These are phyloP conservation scores for Cutaneotrichosporon sp. DNA, from an alignment of 1,284 basidiomycete genomes.

Conservation along the genomic window DNA sequence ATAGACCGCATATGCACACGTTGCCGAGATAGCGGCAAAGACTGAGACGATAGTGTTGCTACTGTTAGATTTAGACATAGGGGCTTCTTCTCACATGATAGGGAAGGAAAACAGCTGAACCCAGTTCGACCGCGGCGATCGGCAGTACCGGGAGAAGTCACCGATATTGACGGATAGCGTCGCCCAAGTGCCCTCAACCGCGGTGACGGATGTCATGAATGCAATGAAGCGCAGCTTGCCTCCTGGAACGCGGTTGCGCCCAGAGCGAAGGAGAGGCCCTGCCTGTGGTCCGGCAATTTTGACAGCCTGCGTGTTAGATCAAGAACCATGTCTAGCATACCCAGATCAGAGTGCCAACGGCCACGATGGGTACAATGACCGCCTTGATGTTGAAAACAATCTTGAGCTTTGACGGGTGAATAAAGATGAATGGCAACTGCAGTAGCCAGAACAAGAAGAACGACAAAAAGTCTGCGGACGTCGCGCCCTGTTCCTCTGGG, in stretches of 20 bases:
- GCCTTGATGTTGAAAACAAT: conserved; percentile 65
- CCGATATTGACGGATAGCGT: conserved; percentile 17
- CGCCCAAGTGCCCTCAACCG: conserved; percentile 14
- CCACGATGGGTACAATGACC: conserved; percentile 57
- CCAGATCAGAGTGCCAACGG: conserved; percentile 66
- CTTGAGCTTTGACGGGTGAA: conserved; percentile 66
- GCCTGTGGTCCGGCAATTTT: conserved; percentile 31
- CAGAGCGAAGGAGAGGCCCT: conserved; percentile 5
- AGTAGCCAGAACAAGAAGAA: conserved; percentile 66
- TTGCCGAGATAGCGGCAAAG: conserved; percentile 29
- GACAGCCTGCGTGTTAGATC: conserved; percentile 40
- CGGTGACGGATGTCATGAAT: conserved; percentile 18
- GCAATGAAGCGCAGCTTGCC: conserved; percentile 12
- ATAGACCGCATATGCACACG: conserved; percentile 48
- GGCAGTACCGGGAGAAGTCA: conserved; percentile 21
- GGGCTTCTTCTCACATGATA: not conserved
- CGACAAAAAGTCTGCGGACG: conserved; percentile 53
- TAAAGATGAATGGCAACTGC: conserved; percentile 58
- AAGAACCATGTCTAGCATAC: conserved; percentile 39
- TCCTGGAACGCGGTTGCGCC: conserved; percentile 3
- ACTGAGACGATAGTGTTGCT: conserved; percentile 38
- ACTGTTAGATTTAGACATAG: not conserved
- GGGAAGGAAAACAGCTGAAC: conserved; percentile 16
- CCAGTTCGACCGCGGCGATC: conserved; percentile 7
- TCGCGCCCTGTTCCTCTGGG: conserved; percentile 20